Conservation (phyloP, 768 basidiomycete species). For the Fistulinella prunicolor region DNA sequence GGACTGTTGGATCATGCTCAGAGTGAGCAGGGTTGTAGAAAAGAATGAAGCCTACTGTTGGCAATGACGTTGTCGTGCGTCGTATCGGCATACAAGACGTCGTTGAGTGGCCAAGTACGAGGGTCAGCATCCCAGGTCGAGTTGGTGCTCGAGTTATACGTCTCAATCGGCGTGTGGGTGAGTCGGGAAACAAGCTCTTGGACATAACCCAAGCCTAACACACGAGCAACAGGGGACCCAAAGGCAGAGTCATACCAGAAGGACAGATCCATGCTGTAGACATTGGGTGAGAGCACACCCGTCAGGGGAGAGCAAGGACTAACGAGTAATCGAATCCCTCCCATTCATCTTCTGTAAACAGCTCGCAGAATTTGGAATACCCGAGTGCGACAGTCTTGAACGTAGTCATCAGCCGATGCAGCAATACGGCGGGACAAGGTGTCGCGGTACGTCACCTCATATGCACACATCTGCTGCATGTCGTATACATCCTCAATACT, state of each 20-base stretch:
- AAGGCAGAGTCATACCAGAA: slow-evolving; percentile 67
- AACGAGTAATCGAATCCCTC: slow-evolving; percentile 87
- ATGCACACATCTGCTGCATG: slow-evolving; percentile 82
- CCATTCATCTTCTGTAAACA: slow-evolving; percentile 93
- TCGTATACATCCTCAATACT: slow-evolving; percentile 66
- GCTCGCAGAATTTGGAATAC: slow-evolving; percentile 85
- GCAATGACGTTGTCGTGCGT: slow-evolving; percentile 87
- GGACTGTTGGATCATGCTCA: slow-evolving; percentile 40
- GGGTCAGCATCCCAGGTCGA: slow-evolving; percentile 69
- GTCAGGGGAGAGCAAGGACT: slow-evolving; percentile 22
- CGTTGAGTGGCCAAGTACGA: slow-evolving; percentile 68
- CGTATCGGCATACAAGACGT: slow-evolving; percentile 81
- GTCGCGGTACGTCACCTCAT: slow-evolving; percentile 65
- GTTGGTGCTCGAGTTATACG: slow-evolving; percentile 82
- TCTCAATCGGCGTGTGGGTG: slow-evolving; percentile 66
- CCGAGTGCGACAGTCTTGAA: slow-evolving; percentile 88
- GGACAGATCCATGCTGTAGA: slow-evolving; percentile 16
- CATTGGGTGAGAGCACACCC: not conserved
- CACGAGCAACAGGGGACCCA: slow-evolving; percentile 76
- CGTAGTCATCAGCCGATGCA: not conserved
- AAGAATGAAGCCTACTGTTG: slow-evolving; percentile 51
- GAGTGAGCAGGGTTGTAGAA: not conserved
- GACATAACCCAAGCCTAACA: slow-evolving; percentile 75
- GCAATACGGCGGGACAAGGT: not conserved
- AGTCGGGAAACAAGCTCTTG: slow-evolving; percentile 84